Evolutionary conservation across 805 yeast species (phyloP), one percentile per base, ranked within the genome.

Genomic region (Lachancea waltii): DNA sequence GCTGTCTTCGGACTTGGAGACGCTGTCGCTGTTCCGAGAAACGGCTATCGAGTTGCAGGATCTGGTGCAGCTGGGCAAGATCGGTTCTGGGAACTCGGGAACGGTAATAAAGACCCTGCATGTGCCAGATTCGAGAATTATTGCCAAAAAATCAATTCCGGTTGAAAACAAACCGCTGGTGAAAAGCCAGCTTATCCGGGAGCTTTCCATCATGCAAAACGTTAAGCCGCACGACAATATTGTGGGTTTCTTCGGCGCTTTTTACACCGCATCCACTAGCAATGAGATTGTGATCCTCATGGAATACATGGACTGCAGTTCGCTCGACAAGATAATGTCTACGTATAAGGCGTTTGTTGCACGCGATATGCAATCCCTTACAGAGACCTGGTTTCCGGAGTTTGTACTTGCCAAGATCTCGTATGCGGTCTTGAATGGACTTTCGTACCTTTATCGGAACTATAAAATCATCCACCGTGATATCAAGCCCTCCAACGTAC

Each of bases 251-350:
- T 90, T 81, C 60, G 97, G 97, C 6, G 95, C 96, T 0, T 84
- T 81, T 53, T 72, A 86, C 36, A 74, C 78, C 43, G 73, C 72
- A 20, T 45, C 58, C 2, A 46, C 50, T 1, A 49, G 46, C 44
- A 75, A 75, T 52, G 84, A 85, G 44, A 89, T 92, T 13, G 81
- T 86, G 10, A 83, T 92, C 44, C 82, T 95, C 57, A 87, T 89
- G 95, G 97, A 90, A 62, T 89, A 85, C 62, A 85, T 90, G 76
- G 95, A 90, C 60, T 85, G 96, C 60, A 90, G 95, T 0, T 86
- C 97, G 0, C 67, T 90, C 25, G 97, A 92, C 56, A 78, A 84
- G 44, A 80, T 90, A 17, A 64, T 80, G 44, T 70, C 72, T 39
- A 58, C 69, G 4, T 62, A 70, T 30, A 86, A 87, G 4, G 44